These are phyloP conservation scores for Gnetum montanum DNA, from an alignment of 75 land plant species.

Conservation along the genomic window DNA sequence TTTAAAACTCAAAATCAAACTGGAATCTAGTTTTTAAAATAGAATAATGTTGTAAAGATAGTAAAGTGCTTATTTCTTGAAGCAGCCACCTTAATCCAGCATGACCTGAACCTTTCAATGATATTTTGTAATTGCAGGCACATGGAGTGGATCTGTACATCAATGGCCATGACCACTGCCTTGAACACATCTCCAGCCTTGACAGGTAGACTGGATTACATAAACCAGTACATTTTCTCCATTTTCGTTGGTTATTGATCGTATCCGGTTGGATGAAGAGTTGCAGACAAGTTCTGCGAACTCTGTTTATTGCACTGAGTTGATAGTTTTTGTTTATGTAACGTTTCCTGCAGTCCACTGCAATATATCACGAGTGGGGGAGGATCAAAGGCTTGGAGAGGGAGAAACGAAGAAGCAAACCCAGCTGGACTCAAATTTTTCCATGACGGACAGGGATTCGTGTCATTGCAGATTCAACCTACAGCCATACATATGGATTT, in stretches of 20 bases:
- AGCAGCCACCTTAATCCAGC: too few species aligned
- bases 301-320: neutral
- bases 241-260: too few species aligned
- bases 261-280: too few species aligned
- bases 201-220: constrained; percentile 71
- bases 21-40: too few species aligned
- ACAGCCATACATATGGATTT: constrained; percentile 15
- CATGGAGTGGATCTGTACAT: constrained; percentile 72
- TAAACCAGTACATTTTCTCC: too few species aligned
- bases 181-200: constrained; percentile 65
- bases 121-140: neutral
- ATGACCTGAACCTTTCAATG: too few species aligned
- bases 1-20: too few species aligned
- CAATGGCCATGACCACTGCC: constrained; percentile 96
- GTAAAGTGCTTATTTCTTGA: too few species aligned
- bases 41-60: too few species aligned
- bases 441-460: constrained; percentile 88
- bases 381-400: constrained; percentile 91
- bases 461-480: constrained; percentile 44
- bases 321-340: neutral
- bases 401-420: constrained; percentile 15
- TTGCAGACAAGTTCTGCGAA: too few species aligned
- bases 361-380: constrained; percentile 84
- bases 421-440: constrained; percentile 44
- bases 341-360: constrained; percentile 33